phyloP scores from a whole-genome alignment of 1,284 basidiomycete genomes.

The Megacollybia platyphylla region DNA sequence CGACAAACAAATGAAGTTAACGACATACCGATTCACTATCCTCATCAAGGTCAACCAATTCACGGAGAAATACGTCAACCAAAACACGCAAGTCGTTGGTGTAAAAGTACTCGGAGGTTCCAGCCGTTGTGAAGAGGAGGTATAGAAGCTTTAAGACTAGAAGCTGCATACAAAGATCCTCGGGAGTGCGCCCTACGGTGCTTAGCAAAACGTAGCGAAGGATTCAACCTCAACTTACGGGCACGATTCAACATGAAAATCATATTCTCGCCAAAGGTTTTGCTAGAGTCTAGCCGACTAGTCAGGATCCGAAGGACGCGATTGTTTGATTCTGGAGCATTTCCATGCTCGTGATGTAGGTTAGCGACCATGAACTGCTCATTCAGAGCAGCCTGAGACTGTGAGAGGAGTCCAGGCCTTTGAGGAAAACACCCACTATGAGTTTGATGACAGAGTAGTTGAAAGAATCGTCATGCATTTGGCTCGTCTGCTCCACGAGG shows the following conservation, averaged over 20 bases:
- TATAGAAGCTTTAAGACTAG: constrained; percentile 93
- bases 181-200: constrained; percentile 61
- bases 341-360: constrained; percentile 14
- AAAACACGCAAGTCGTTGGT: constrained; percentile 95
- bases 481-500: constrained; percentile 84
- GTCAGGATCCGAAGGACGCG: constrained; percentile 77
- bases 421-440: constrained; percentile 42
- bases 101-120: constrained; percentile 94
- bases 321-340: constrained; percentile 38
- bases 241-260: constrained; percentile 98
- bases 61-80: constrained; percentile 92
- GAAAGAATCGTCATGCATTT: constrained; percentile 81
- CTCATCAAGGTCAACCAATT: constrained; percentile 84
- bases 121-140: constrained; percentile 87
- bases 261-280: constrained; percentile 96
- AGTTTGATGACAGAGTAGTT: constrained; percentile 93
- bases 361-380: constrained; percentile 96
- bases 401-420: constrained; percentile 1
- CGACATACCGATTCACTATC: constrained; percentile 79
- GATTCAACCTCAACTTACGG: constrained; percentile 34
- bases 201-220: neutral
- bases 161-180: constrained; percentile 91
- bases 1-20: constrained; percentile 2
- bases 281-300: constrained; percentile 71
- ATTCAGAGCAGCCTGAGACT: constrained; percentile 73